These are phyloP conservation scores for Sanghuangporus sanghuang DNA, from an alignment of 1,284 basidiomycete species.

Conservation along the genomic window DNA sequence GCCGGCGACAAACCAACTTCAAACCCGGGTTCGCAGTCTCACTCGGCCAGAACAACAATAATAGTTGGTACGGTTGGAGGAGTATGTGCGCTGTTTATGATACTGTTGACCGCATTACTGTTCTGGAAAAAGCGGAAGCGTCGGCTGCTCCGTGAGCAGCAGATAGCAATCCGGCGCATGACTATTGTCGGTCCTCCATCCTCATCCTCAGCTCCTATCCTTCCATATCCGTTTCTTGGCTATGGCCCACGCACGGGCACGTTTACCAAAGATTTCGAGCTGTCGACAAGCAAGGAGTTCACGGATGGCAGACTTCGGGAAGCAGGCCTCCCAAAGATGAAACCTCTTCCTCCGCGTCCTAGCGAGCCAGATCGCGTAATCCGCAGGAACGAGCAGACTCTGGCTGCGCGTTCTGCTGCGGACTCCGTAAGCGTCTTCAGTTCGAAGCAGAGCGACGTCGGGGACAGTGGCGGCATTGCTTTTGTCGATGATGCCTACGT, in stretches of 20 bases:
- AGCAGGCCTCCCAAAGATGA: not conserved
- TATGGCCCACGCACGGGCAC: not conserved
- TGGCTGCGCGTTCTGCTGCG: not conserved
- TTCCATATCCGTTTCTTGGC: not conserved
- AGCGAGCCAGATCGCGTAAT: not conserved
- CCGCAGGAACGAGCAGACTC: not conserved
- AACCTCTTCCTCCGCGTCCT: not conserved
- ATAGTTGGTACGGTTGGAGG: not conserved
- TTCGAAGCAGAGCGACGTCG: conserved; percentile 7
- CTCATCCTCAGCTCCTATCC: not conserved
- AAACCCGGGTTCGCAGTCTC: not conserved
- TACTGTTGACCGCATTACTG: conserved; percentile 1
- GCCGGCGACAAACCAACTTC: not conserved
- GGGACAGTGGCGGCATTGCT: conserved; percentile 6
- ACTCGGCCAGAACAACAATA: not conserved
- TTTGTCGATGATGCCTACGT: conserved; percentile 10
- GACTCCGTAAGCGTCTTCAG: conserved; percentile 6
- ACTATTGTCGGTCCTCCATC: conserved; percentile 3
- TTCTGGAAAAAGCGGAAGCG: conserved; percentile 2
- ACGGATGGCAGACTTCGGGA: not conserved
- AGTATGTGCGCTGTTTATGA: not conserved
- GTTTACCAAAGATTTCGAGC: not conserved
- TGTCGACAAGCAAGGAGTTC: not conserved
- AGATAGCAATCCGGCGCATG: conserved; percentile 10
- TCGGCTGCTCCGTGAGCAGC: conserved; percentile 4